Conservation (phyloP, 176 grass and related monocot species). For the Puccinellia tenuiflora region DNA sequence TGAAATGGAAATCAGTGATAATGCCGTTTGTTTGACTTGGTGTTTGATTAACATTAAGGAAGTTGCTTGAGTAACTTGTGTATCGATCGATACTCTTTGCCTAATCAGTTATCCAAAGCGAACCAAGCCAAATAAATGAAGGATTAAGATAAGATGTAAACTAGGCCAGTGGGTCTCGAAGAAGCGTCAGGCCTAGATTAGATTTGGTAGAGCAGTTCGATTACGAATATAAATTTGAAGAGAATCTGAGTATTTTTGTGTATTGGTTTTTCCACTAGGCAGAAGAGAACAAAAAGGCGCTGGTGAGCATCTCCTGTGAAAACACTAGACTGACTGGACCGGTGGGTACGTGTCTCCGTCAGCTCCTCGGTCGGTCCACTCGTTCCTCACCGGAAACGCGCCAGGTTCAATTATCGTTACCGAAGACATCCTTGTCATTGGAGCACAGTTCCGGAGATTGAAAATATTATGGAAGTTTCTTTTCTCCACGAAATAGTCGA, state of each 20-base stretch:
- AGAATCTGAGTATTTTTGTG: neutral
- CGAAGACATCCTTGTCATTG: neutral
- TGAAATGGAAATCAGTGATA: neutral
- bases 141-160: neutral
- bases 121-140: neutral
- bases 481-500: neutral
- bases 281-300: neutral
- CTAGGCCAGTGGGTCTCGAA: neutral
- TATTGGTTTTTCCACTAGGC: neutral
- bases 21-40: neutral
- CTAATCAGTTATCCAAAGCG: no score
- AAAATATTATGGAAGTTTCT: no score
- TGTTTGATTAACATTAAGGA: no score
- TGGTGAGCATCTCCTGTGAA: conserved; percentile 20
- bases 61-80: no score
- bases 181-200: neutral
- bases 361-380: neutral
- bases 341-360: neutral
- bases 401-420: neutral
- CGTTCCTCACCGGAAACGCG: conserved; percentile 14
- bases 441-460: no score
- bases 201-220: neutral
- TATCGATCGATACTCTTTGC: no score
- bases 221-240: neutral
- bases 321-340: conserved; percentile 9